phyloP scores from a whole-genome alignment of 176 grass and related monocot genomes.

The Triticum monococcum region DNA sequence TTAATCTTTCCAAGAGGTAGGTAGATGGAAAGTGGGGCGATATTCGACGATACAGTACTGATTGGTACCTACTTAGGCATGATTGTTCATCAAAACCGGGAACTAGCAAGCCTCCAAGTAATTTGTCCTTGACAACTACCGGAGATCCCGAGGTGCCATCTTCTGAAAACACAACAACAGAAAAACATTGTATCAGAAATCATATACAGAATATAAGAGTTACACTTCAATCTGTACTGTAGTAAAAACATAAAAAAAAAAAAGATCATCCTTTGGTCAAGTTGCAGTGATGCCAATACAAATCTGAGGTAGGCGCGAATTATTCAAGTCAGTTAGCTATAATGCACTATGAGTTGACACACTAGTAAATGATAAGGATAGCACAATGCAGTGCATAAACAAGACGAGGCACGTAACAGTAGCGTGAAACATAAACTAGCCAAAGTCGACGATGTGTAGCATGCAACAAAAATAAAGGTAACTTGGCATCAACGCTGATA shows the following conservation, averaged over 20 bases:
- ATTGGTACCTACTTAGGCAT: conserved; percentile 59
- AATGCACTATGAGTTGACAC: neutral
- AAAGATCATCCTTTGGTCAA: neutral
- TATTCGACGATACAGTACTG: conserved; percentile 53
- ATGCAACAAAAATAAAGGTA: neutral
- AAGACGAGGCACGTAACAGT: neutral
- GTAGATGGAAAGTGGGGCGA: conserved; percentile 42
- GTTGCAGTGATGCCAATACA: neutral
- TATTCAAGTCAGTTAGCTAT: neutral
- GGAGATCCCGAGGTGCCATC: conserved; percentile 12
- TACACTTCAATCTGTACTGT: neutral
- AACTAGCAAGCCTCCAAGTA: conserved; percentile 54
- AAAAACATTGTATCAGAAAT: neutral
- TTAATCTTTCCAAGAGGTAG: conserved; percentile 62
- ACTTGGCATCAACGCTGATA: neutral
- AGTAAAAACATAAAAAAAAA: neutral
- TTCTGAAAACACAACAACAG: neutral
- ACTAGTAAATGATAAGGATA: neutral
- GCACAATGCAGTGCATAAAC: neutral
- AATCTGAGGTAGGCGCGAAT: neutral
- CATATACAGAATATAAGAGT: neutral
- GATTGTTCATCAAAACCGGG: conserved; percentile 58
- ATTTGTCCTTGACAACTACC: conserved; percentile 30
- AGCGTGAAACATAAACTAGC: neutral
- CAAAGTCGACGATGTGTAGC: neutral